phyloP scores from a whole-genome alignment of 2,329 filamentous ascomycete genomes.

The Nothopassalora personata region DNA sequence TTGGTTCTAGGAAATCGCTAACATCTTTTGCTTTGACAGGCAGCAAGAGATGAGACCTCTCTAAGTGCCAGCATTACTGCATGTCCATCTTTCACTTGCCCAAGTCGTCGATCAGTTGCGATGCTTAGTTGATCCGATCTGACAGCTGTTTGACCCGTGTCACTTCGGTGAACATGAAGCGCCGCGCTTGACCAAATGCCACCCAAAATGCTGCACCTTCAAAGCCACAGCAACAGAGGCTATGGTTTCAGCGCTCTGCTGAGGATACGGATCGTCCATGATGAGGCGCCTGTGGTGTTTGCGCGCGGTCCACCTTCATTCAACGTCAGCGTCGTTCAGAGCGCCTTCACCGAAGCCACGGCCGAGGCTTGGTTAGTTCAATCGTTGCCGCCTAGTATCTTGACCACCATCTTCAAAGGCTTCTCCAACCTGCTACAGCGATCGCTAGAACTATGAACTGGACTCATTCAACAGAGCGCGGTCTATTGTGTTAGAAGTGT shows the following conservation, averaged over 20 bases:
- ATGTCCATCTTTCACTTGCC: not conserved
- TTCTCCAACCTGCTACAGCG: no score
- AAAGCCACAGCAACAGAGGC: not conserved
- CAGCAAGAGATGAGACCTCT: constrained; percentile 40
- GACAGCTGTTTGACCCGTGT: no score
- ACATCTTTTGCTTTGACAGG: no score
- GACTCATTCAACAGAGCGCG: no score
- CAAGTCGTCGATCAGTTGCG: not conserved
- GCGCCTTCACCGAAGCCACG: not conserved
- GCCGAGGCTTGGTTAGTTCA: not conserved
- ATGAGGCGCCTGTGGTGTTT: not conserved
- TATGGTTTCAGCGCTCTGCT: not conserved
- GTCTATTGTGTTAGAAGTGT: no score
- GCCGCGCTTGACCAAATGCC: not conserved
- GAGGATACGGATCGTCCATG: not conserved
- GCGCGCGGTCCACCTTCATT: not conserved
- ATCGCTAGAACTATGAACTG: no score
- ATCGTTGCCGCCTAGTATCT: no score
- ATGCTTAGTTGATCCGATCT: no score
- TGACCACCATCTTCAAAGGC: no score
- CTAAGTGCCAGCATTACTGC: not conserved
- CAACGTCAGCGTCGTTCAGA: not conserved
- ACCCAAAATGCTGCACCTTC: not conserved
- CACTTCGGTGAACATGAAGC: not conserved
- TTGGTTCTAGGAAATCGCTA: no score